Evolutionary conservation across 768 basidiomycete genomes (phyloP).

Genomic region (Pleurotus giganteus): DNA sequence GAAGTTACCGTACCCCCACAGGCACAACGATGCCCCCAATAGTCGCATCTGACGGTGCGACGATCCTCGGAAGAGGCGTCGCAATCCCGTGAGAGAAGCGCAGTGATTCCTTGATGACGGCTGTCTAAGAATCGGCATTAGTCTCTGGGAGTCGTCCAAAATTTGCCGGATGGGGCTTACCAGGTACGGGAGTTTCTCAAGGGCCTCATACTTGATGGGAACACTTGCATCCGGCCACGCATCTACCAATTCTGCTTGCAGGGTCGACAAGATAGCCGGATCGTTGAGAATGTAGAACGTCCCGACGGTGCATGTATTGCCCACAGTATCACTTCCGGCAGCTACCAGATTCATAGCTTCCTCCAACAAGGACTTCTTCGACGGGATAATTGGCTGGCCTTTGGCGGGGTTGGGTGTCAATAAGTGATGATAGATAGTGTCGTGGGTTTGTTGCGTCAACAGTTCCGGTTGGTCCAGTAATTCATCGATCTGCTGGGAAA

Average conservation of each 20-base stretch:
- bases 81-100: slow-evolving; percentile 41
- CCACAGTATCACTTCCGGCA: slow-evolving; percentile 33
- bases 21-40: slow-evolving; percentile 37
- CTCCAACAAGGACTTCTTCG: slow-evolving; percentile 19
- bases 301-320: slow-evolving; percentile 23
- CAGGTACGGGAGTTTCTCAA: slow-evolving; percentile 38
- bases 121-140: slow-evolving; percentile 29
- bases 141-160: not conserved
- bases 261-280: slow-evolving; percentile 12
- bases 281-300: slow-evolving; percentile 24
- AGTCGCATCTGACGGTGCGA: slow-evolving; percentile 29
- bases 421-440: slow-evolving; percentile 34
- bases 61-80: slow-evolving; percentile 40
- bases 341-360: slow-evolving; percentile 22
- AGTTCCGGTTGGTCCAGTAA: slow-evolving; percentile 22
- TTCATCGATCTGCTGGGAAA: slow-evolving; percentile 22
- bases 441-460: slow-evolving; percentile 27
- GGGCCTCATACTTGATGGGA: slow-evolving; percentile 20
- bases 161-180: slow-evolving; percentile 18
- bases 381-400: slow-evolving; percentile 9
- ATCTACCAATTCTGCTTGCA: slow-evolving; percentile 25
- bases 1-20: slow-evolving; percentile 29
- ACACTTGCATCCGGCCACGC: slow-evolving; percentile 32
- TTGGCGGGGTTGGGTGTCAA: slow-evolving; percentile 15
- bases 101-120: slow-evolving; percentile 47